These are phyloP conservation scores for Pulveroboletus ravenelii DNA, from an alignment of 768 basidiomycete genomes.

Conservation along the genomic window DNA sequence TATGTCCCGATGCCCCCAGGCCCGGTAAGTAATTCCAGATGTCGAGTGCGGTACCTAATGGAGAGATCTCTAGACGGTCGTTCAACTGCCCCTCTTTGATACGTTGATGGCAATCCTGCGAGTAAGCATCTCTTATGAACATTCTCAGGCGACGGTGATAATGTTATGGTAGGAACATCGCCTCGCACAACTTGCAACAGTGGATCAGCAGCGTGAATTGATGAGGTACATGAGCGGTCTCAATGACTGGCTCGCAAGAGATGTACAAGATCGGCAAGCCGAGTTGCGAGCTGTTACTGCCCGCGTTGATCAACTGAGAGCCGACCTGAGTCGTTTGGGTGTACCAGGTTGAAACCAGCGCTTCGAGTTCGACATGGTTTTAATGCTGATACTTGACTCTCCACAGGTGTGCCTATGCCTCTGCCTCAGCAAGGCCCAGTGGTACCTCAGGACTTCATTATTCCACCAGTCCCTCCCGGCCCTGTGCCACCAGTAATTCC, in stretches of 20 bases:
- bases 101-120: constrained; percentile 66
- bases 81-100: constrained; percentile 64
- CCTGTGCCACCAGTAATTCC: constrained; percentile 18
- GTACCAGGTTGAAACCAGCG: constrained; percentile 31
- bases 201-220: constrained; percentile 74
- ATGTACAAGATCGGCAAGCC: constrained; percentile 72
- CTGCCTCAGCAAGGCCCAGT: constrained; percentile 2
- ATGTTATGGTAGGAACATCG: constrained; percentile 60
- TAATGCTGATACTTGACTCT: neutral
- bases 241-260: constrained; percentile 76
- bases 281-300: constrained; percentile 65
- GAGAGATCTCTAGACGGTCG: constrained; percentile 43
- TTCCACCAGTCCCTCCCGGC: constrained; percentile 22
- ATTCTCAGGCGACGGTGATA: constrained; percentile 1
- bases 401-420: constrained; percentile 25
- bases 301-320: constrained; percentile 48
- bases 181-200: constrained; percentile 63
- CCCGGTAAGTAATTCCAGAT: constrained; percentile 40
- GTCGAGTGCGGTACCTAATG: neutral
- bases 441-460: constrained; percentile 10
- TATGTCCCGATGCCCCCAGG: constrained; percentile 47
- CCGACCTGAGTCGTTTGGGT: constrained; percentile 43
- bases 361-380: neutral
- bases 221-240: constrained; percentile 74
- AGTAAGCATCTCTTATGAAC: constrained; percentile 34